Conservation (phyloP, 805 yeast genomes). For the Yarrowia osloensis region DNA sequence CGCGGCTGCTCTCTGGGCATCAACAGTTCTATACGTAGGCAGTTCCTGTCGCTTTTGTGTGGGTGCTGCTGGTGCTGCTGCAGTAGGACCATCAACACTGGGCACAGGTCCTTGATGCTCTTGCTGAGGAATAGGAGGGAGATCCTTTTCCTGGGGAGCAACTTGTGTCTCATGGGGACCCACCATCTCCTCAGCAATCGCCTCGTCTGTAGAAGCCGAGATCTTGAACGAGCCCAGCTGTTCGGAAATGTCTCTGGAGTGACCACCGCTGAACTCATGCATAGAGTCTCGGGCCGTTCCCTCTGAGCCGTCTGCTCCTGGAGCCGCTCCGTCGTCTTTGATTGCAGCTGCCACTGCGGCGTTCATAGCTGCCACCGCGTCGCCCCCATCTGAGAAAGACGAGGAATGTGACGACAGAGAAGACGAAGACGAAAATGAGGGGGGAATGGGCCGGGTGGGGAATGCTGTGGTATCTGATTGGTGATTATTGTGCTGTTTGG, state of each 20-base stretch:
- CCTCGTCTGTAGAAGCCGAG: background rate
- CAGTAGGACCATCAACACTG: background rate
- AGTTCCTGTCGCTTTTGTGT: too few species aligned
- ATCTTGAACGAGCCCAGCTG: constrained; percentile 15
- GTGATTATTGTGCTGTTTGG: background rate
- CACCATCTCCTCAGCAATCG: background rate
- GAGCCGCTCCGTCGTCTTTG: background rate
- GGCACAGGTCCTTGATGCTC: background rate
- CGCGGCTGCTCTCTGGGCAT: background rate
- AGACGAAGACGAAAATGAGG: constrained; percentile 1
- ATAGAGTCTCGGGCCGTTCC: background rate
- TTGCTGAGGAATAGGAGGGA: background rate
- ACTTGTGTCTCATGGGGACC: background rate
- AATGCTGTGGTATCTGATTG: background rate
- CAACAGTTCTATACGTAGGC: background rate
- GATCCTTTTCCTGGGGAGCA: background rate
- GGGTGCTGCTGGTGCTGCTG: background rate
- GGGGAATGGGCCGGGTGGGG: background rate
- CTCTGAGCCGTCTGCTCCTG: background rate
- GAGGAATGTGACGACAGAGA: constrained; percentile 2
- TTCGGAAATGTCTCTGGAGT: background rate
- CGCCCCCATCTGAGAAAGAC: background rate
- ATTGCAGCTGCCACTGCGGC: constrained; percentile 19
- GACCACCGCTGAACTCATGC: background rate
- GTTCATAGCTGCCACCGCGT: constrained; percentile 13